Base-by-base conservation (phyloP, 345 rosid genomes). In the Crucihimalaya himalaica region DNA sequence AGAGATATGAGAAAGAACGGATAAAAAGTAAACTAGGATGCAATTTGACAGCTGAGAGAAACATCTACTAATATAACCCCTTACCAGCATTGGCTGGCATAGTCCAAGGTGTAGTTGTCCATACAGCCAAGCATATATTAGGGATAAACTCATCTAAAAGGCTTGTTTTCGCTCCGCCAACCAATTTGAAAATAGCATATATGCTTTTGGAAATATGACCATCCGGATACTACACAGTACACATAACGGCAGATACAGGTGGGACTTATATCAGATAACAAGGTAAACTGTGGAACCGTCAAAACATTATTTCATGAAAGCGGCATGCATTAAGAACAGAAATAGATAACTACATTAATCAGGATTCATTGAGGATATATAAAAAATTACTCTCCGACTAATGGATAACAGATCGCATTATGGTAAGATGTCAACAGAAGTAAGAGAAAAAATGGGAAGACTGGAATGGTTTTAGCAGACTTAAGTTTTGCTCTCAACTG, bases 101-200 rank as follows among this genome's bases (percentile, higher is more conserved):
- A 13, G 97, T 94, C 98, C 96, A 94, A 2, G 98, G 98, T 65
- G 98, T 91, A 63, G 98, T 94, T 53, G 98, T 94, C 98, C 98
- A 94, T 68, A 89, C 83, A 56, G 96, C 96, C 84, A 94, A 75
- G 77, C 78, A 76, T 73, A 94, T 76, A 82, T 91, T 84, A 20
- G 97, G 96, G 70, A 84, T 76, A 75, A 89, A 89, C 63, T 88
- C 93, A 55, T 85, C 81, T 63, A 94, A 71, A 42, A 75, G 77
- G 57, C 68, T 63, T 45, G 78, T 80, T 66, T 80, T 82, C 20
- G 80, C 70, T 53, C 82, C 81, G 50, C 82, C 80, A 32, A 84
- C 85, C 70, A 89, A 50, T 79, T 73, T 89, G 68, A 94, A 89
- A 50, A 82, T 79, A 61, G 82, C 91, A 88, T 91, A 94, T 80